phyloP scores from a whole-genome alignment of 1,284 basidiomycete genomes.

The Trichosporon inkin region DNA sequence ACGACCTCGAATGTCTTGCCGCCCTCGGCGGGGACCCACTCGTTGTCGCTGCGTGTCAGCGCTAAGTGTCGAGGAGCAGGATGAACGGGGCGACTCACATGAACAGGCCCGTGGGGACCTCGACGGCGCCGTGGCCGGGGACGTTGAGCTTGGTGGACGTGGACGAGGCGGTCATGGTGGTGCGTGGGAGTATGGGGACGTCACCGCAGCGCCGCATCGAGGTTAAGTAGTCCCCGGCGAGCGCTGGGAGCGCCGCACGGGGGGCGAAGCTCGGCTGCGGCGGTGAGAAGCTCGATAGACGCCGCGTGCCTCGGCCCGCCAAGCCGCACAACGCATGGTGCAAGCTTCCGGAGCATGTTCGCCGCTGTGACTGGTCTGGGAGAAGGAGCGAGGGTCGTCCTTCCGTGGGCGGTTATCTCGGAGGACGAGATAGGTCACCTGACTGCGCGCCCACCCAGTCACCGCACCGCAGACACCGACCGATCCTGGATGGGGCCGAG shows the following conservation, averaged over 20 bases:
- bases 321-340: too few relatives aligned
- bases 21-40: conserved; percentile 33
- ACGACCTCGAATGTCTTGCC: conserved; percentile 31
- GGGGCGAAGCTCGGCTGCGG: too few relatives aligned
- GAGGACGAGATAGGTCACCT: neutral
- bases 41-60: conserved; percentile 33
- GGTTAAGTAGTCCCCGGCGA: neutral
- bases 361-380: too few relatives aligned
- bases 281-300: too few relatives aligned
- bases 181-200: neutral
- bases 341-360: too few relatives aligned
- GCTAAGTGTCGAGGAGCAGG: neutral
- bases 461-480: neutral
- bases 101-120: conserved; percentile 76
- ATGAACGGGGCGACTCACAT: conserved; percentile 54
- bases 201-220: neutral
- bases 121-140: conserved; percentile 51
- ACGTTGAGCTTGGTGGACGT: conserved; percentile 22
- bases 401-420: conserved; percentile 2
- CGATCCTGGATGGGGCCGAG: too few relatives aligned
- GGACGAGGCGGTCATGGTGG: conserved; percentile 13
- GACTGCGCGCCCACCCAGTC: neutral
- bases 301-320: too few relatives aligned
- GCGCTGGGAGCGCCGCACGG: too few relatives aligned
- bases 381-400: too few relatives aligned